These are phyloP conservation scores for Solanum pennellii DNA, from an alignment of 257 asterid genomes.

Conservation along the genomic window DNA sequence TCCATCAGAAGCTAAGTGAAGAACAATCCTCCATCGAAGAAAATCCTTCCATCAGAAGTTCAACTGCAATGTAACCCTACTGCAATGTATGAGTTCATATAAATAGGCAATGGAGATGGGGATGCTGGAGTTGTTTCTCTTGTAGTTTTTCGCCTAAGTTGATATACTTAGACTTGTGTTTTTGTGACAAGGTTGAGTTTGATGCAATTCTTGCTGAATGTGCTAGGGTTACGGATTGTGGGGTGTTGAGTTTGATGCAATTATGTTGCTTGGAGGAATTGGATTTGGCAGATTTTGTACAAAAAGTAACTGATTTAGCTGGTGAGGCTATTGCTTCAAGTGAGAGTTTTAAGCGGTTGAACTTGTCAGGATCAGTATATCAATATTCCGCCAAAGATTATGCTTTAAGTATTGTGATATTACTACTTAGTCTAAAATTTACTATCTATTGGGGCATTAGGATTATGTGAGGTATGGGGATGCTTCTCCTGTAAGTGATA, in stretches of 20 bases:
- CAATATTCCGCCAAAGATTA: conserved; percentile 27
- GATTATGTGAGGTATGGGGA: conserved; percentile 91
- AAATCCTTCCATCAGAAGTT: too few relatives aligned
- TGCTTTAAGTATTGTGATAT: conserved; percentile 92
- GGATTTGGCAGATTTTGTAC: conserved; percentile 12
- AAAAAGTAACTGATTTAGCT: conserved; percentile 4
- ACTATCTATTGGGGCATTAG: conserved; percentile 60
- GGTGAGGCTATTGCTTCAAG: neutral
- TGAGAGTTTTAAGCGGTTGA: conserved; percentile 4
- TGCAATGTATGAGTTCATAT: too few relatives aligned
- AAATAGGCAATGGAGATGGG: too few relatives aligned
- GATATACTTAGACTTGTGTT: too few relatives aligned
- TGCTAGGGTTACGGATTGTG: conserved; percentile 6
- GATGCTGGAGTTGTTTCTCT: too few relatives aligned
- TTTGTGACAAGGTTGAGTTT: too few relatives aligned
- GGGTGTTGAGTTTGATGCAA: conserved; percentile 6
- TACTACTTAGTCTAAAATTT: conserved; percentile 34
- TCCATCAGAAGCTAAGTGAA: too few relatives aligned
- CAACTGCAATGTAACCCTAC: too few relatives aligned
- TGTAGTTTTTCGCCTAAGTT: too few relatives aligned
- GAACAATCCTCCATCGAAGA: too few relatives aligned
- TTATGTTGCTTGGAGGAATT: conserved; percentile 11
- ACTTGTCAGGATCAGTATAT: conserved; percentile 2
- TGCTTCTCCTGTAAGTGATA: conserved; percentile 64
- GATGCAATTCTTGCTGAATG: too few relatives aligned